These are phyloP conservation scores for Castanospermum australe DNA, from an alignment of 306 rosid genomes.

Conservation along the genomic window DNA sequence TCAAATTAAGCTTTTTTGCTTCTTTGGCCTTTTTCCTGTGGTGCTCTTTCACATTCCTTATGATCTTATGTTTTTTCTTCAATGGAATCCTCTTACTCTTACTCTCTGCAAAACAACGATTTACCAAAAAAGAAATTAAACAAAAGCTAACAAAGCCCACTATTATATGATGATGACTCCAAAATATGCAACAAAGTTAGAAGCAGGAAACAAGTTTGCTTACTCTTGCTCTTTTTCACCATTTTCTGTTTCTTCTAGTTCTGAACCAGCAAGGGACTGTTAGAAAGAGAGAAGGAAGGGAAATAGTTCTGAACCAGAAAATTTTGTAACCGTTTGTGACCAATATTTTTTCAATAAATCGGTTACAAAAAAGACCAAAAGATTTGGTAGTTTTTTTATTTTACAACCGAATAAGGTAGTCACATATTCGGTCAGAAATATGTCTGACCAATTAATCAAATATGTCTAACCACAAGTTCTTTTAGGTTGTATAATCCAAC, in stretches of 20 bases:
- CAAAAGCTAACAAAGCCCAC: background rate
- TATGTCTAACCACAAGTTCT: too few relatives aligned
- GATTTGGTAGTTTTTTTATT: too few relatives aligned
- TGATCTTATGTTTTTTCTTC: constrained; percentile 70
- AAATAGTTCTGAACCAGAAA: too few relatives aligned
- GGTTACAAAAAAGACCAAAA: too few relatives aligned
- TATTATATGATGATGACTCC: background rate
- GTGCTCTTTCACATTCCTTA: constrained; percentile 72
- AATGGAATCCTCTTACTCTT: constrained; percentile 66
- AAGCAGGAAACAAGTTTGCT: background rate
- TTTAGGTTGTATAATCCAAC: too few relatives aligned
- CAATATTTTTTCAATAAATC: too few relatives aligned
- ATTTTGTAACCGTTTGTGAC: too few relatives aligned
- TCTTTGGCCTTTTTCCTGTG: constrained; percentile 82
- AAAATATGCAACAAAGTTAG: background rate
- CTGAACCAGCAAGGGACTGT: background rate
- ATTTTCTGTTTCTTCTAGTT: constrained; percentile 20
- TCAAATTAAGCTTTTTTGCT: constrained; percentile 63
- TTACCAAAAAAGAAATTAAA: background rate
- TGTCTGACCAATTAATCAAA: too few relatives aligned
- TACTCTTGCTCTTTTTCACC: constrained; percentile 77
- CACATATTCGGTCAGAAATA: too few relatives aligned
- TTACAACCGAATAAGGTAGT: too few relatives aligned
- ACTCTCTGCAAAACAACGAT: constrained; percentile 48
- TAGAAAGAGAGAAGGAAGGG: background rate